phyloP scores from a whole-genome alignment of 139 green algal genomes.

The Chlamydomonas asymmetrica region DNA sequence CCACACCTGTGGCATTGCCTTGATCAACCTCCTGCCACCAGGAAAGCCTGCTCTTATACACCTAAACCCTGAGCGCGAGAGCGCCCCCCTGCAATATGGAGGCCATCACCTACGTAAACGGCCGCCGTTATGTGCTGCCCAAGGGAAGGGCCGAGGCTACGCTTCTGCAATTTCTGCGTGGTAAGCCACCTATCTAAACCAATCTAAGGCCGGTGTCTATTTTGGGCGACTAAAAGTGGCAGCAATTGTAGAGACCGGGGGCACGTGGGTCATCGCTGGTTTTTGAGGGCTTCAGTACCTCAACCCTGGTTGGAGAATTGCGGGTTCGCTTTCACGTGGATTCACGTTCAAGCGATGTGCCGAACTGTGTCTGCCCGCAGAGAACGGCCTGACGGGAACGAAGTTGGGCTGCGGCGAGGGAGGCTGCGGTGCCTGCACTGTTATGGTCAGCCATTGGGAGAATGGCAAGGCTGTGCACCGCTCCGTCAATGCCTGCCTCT shows the following conservation, averaged over 20 bases:
- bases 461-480: constrained; percentile 63
- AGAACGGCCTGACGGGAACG: constrained; percentile 80
- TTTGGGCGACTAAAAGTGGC: no score
- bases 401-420: constrained; percentile 97
- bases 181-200: constrained; percentile 60
- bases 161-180: constrained; percentile 83
- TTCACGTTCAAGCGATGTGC: no score
- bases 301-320: no score
- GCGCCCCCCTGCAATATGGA: no score
- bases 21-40: no score
- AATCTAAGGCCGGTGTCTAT: no score
- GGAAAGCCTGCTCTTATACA: no score
- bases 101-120: constrained; percentile 82
- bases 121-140: constrained; percentile 73
- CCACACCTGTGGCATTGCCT: no score
- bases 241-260: no score
- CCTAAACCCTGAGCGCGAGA: no score
- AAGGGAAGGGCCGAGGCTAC: constrained; percentile 71
- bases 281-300: no score
- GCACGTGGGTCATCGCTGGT: no score
- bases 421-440: constrained; percentile 94
- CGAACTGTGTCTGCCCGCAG: constrained; percentile 56
- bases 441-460: constrained; percentile 86
- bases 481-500: constrained; percentile 94
- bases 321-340: not conserved